phyloP scores from a whole-genome alignment of 1,284 basidiomycete species.

The Sporisorium graminicola region DNA sequence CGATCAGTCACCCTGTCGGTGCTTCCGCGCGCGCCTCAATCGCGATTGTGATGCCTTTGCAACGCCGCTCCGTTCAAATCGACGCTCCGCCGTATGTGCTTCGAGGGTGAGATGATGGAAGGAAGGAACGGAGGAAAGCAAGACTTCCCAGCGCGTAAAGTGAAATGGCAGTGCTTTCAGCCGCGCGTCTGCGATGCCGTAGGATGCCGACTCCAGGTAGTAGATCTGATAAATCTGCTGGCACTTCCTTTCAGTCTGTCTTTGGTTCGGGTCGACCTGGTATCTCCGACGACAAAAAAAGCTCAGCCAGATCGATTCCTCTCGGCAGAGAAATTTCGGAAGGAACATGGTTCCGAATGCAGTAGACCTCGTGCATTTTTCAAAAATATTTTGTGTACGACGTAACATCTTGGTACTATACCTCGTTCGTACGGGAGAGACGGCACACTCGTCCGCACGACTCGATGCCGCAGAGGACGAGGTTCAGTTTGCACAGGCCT shows the following conservation, averaged over 20 bases:
- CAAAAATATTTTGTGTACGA: no score
- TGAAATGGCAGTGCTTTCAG: background rate
- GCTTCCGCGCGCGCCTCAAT: background rate
- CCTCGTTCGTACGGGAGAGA: no score
- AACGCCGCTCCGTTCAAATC: background rate
- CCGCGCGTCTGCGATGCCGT: background rate
- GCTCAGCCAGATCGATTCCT: background rate
- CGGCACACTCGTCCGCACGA: no score
- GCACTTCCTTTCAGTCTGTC: background rate
- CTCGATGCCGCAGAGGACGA: no score
- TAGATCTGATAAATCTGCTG: background rate
- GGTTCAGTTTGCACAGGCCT: no score
- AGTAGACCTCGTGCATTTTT: no score
- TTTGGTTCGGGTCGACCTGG: background rate
- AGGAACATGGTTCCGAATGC: no score
- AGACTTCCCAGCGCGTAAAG: background rate
- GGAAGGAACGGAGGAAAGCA: background rate
- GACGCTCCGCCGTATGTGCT: background rate
- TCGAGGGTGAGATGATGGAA: background rate
- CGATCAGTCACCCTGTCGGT: slow-evolving; percentile 6
- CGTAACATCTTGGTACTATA: no score
- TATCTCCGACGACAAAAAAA: background rate
- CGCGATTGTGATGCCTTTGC: background rate
- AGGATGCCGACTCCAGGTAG: background rate
- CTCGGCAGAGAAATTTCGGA: background rate